Evolutionary conservation across 345 rosid species (phyloP).

Genomic region (Draba incana): DNA sequence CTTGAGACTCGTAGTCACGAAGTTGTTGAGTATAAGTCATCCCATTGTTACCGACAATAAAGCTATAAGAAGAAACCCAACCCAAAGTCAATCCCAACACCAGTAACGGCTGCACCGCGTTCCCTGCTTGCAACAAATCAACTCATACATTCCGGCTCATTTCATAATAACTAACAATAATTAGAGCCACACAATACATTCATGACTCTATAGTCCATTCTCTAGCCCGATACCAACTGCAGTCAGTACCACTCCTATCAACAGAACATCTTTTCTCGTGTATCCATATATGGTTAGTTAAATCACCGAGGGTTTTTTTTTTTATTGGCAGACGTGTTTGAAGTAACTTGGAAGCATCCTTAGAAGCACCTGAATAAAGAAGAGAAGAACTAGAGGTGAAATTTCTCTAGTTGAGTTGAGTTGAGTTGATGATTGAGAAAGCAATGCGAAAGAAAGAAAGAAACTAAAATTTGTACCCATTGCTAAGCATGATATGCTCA

Average conservation of each 20-base stretch:
- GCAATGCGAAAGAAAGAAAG: no score
- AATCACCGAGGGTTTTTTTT: no score
- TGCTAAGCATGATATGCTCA: no score
- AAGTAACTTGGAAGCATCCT: no score
- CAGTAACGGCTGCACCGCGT: constrained; percentile 75
- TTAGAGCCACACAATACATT: background rate
- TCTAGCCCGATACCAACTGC: constrained; percentile 72
- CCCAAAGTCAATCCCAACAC: constrained; percentile 83
- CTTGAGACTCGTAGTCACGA: constrained; percentile 83
- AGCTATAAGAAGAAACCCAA: constrained; percentile 55
- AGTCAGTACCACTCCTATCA: constrained; percentile 88
- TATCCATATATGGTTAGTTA: constrained; percentile 47
- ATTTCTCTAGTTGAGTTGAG: no score
- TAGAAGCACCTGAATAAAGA: no score
- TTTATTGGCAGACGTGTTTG: no score
- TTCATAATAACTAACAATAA: constrained; percentile 15
- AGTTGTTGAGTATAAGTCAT: constrained; percentile 72
- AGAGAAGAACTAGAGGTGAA: no score
- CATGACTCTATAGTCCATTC: constrained; percentile 81
- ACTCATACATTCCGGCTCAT: constrained; percentile 70
- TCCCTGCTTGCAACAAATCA: constrained; percentile 88
- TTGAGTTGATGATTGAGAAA: no score
- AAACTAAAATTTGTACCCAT: no score
- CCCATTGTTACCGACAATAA: constrained; percentile 66
- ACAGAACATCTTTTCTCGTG: constrained; percentile 83